phyloP scores from a whole-genome alignment of 176 grass and related monocot genomes.

The Aegilops umbellulata region DNA sequence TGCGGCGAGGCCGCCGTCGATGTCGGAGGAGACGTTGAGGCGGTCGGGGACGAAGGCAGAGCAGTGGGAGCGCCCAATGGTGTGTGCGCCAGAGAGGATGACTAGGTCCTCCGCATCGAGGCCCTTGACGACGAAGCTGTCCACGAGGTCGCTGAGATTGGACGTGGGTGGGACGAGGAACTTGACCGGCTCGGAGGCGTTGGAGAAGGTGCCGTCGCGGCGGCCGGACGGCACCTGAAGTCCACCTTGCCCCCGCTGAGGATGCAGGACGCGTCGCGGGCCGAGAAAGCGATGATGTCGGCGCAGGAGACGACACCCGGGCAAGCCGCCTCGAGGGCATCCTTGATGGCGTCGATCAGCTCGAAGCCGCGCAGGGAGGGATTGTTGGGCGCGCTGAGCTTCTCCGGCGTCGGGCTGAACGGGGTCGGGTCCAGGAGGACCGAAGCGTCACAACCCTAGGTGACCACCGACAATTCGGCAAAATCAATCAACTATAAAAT shows the following conservation, averaged over 20 bases:
- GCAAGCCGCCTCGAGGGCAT: conserved; percentile 32
- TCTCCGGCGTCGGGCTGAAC: not conserved
- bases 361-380: not conserved
- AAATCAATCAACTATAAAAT: too few species aligned
- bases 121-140: conserved; percentile 6
- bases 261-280: too few species aligned
- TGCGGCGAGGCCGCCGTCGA: not conserved
- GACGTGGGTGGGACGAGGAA: conserved; percentile 8
- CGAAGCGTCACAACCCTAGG: not conserved
- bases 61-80: conserved; percentile 45
- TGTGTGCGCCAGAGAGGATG: conserved; percentile 44
- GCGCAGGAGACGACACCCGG: conserved; percentile 39
- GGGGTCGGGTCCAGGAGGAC: not conserved
- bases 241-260: not conserved
- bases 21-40: not conserved
- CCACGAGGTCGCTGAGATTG: not conserved
- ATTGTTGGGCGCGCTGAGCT: too few species aligned
- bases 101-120: conserved; percentile 35
- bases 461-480: not conserved
- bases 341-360: not conserved
- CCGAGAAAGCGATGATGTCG: conserved; percentile 32
- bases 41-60: conserved; percentile 32
- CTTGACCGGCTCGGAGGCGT: conserved; percentile 22
- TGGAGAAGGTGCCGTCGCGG: conserved; percentile 27
- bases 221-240: conserved; percentile 23